Conservation (phyloP, 257 asterid species). For the Rhazya stricta region DNA sequence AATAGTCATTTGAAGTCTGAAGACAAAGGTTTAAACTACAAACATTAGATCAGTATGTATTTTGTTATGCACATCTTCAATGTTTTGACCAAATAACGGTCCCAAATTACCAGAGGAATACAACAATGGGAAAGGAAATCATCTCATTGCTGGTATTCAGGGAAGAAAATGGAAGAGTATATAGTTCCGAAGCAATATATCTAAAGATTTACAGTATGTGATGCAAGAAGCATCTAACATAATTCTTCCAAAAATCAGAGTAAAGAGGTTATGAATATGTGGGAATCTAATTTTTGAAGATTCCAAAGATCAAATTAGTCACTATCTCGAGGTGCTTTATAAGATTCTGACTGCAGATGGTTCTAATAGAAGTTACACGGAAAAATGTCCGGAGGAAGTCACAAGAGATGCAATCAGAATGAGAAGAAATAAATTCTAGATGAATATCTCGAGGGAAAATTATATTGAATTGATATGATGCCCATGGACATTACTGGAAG, state of each 20-base stretch:
- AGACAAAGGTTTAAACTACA: background rate
- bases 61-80: background rate
- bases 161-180: background rate
- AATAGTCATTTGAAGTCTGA: background rate
- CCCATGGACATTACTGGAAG: background rate
- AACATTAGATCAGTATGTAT: background rate
- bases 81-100: too few relatives aligned
- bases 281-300: background rate
- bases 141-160: background rate
- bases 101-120: background rate
- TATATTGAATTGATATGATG: background rate
- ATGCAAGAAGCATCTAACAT: background rate
- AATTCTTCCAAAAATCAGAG: background rate
- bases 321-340: background rate
- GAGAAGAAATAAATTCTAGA: background rate
- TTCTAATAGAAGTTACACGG: background rate
- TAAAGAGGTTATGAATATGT: background rate
- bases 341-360: background rate
- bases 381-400: background rate
- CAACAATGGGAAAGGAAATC: background rate
- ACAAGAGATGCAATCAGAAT: background rate
- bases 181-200: background rate
- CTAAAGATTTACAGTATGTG: background rate
- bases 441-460: background rate
- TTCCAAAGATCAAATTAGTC: background rate